These are phyloP conservation scores for Picea glauca DNA, from an alignment of 75 land plant genomes.

Conservation along the genomic window DNA sequence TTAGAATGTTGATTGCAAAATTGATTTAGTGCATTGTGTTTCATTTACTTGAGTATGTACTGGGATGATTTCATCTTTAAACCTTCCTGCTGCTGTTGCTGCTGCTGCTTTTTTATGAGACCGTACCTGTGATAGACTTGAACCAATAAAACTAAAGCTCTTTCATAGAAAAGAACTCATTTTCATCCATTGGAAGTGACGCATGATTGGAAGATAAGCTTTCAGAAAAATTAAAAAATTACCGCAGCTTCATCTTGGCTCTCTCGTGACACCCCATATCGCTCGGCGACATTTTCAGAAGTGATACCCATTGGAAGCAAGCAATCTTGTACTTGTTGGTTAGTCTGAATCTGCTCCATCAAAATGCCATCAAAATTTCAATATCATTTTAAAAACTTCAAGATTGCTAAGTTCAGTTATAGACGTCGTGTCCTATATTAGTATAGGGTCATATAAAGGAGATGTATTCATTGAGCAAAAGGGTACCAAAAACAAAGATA, in stretches of 20 bases:
- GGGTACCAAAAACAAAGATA: background rate
- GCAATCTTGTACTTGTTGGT: constrained; percentile 16
- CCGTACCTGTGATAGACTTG: constrained; percentile 10
- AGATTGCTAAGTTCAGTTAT: background rate
- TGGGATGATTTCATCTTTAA: constrained; percentile 25
- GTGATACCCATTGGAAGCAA: constrained; percentile 30
- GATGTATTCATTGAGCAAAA: background rate
- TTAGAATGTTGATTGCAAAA: background rate
- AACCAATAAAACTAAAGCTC: background rate
- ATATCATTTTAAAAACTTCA: background rate
- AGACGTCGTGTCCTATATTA: background rate
- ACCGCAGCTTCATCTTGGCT: constrained; percentile 25
- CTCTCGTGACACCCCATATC: constrained; percentile 17
- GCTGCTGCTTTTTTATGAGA: constrained; percentile 24
- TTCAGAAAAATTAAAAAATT: constrained; percentile 7
- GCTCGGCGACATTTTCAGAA: constrained; percentile 29
- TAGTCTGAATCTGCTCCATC: constrained; percentile 11
- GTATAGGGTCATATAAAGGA: background rate
- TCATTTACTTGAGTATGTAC: constrained; percentile 21
- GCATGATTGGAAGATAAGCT: background rate
- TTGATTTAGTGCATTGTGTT: background rate
- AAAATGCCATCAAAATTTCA: background rate
- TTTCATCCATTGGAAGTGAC: background rate
- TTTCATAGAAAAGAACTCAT: background rate
- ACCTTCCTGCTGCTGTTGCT: constrained; percentile 20